phyloP scores from a whole-genome alignment of 331 rosid genomes.

The Quercus phellos region DNA sequence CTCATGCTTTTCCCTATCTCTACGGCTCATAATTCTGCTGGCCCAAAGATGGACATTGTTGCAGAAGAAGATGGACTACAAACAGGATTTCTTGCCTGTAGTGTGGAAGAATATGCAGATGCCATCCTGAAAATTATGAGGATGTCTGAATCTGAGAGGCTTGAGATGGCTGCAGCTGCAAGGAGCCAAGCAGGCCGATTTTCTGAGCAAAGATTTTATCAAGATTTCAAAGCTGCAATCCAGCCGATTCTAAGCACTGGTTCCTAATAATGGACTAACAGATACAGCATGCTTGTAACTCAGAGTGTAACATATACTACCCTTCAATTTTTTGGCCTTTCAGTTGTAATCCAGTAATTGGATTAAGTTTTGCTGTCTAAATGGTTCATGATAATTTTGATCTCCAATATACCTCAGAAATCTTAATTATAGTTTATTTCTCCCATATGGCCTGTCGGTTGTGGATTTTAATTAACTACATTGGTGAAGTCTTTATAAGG shows the following conservation, averaged over 20 bases:
- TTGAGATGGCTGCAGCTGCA: slow-evolving; percentile 76
- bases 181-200: slow-evolving; percentile 68
- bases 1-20: slow-evolving; percentile 10
- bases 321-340: neutral
- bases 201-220: slow-evolving; percentile 76
- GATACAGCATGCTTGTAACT: slow-evolving; percentile 9
- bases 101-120: slow-evolving; percentile 70
- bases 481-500: too few species aligned
- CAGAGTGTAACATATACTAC: neutral
- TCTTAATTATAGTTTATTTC: too few species aligned
- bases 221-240: slow-evolving; percentile 67
- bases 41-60: slow-evolving; percentile 94
- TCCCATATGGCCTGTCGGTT: too few species aligned
- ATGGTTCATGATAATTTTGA: neutral
- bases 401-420: too few species aligned
- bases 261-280: slow-evolving; percentile 32
- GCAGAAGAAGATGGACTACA: slow-evolving; percentile 67
- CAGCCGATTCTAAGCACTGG: slow-evolving; percentile 34
- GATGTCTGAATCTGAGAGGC: slow-evolving; percentile 65
- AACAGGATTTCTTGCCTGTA: slow-evolving; percentile 82
- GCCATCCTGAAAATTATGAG: slow-evolving; percentile 52
- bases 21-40: slow-evolving; percentile 93
- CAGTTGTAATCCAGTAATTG: neutral
- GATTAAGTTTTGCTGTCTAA: neutral
- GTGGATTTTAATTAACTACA: too few species aligned